Evolutionary conservation across 2,329 filamentous ascomycete genomes (phyloP).

Genomic region (Lojkania enalia): DNA sequence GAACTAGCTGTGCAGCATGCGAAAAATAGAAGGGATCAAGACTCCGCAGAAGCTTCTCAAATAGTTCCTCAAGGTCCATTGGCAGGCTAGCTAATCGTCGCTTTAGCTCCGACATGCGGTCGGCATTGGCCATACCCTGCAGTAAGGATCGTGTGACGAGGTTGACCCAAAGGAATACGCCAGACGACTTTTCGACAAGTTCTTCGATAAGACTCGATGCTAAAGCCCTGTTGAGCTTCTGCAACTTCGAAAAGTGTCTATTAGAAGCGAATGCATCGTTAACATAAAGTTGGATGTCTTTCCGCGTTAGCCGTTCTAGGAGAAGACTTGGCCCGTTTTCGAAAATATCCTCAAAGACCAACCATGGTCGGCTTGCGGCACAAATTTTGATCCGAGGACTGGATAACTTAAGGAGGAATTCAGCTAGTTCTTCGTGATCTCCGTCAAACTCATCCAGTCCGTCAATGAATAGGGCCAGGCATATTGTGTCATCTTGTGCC

Average conservation of each 20-base stretch:
- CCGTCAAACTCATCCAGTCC: conserved; percentile 2
- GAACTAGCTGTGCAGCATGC: neutral
- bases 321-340: neutral
- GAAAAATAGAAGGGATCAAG: conserved; percentile 1
- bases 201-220: neutral
- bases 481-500: neutral
- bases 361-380: conserved; percentile 6
- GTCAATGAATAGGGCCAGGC: neutral
- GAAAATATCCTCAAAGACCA: conserved; percentile 8
- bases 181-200: conserved; percentile 5
- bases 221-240: neutral
- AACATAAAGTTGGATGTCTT: conserved; percentile 8
- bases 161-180: conserved; percentile 10
- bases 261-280: neutral
- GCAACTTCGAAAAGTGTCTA: neutral
- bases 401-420: neutral
- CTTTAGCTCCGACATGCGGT: conserved; percentile 20
- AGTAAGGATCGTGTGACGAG: conserved; percentile 4
- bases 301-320: conserved; percentile 8
- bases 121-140: conserved; percentile 10
- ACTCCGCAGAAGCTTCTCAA: conserved; percentile 8
- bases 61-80: conserved; percentile 21
- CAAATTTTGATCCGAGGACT: conserved; percentile 3
- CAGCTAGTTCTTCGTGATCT: neutral
- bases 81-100: conserved; percentile 20